Evolutionary conservation across 495 filamentous ascomycete genomes (phyloP).

Genomic region (Aspergillus nidulans): DNA sequence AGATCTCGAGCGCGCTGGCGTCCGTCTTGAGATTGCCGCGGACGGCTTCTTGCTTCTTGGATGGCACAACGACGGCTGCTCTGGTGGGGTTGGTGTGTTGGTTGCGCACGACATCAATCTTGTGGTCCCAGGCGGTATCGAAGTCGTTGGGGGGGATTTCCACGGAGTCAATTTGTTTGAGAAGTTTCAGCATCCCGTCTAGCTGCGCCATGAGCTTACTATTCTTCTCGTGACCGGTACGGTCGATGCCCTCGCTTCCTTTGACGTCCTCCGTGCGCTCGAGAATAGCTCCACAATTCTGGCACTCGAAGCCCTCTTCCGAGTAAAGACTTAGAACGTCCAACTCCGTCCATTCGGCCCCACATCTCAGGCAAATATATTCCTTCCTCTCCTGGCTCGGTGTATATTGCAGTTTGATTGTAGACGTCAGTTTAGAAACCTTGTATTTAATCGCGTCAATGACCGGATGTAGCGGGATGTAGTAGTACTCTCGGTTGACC

Average conservation of each 20-base stretch:
- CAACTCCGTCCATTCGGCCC: constrained; percentile 75
- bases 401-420: constrained; percentile 74
- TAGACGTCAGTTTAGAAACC: constrained; percentile 76
- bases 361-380: constrained; percentile 77
- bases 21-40: constrained; percentile 64
- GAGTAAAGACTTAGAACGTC: constrained; percentile 71
- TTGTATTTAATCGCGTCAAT: constrained; percentile 97
- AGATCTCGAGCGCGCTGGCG: constrained; percentile 70
- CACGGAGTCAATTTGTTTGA: constrained; percentile 79
- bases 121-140: constrained; percentile 63
- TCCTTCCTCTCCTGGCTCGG: constrained; percentile 85
- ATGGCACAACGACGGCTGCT: constrained; percentile 39
- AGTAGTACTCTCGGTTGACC: constrained; percentile 87
- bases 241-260: constrained; percentile 48
- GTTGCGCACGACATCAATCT: constrained; percentile 46
- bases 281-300: constrained; percentile 70
- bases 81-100: constrained; percentile 51
- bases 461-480: constrained; percentile 87
- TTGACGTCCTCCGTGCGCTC: constrained; percentile 61
- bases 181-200: constrained; percentile 72
- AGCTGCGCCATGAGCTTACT: constrained; percentile 84
- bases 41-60: constrained; percentile 59
- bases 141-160: constrained; percentile 85
- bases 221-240: constrained; percentile 78
- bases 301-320: constrained; percentile 71